phyloP scores from a whole-genome alignment of 2,329 filamentous ascomycete species.

The Gaeumannomyces tritici region DNA sequence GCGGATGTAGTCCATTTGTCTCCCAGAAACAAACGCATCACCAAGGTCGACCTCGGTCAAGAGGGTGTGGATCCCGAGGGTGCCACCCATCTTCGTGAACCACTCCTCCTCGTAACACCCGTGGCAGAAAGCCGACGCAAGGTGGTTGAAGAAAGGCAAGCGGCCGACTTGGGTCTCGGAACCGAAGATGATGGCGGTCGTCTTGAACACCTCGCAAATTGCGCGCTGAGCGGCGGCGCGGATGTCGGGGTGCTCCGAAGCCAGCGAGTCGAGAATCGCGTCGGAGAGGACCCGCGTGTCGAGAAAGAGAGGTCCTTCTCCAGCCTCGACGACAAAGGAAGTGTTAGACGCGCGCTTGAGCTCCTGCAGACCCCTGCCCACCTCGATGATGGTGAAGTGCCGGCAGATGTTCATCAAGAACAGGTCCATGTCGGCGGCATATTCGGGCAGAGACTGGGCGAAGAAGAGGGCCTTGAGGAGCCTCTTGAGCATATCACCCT shows the following conservation, averaged over 20 bases:
- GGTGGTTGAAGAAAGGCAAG: slow-evolving; percentile 74
- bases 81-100: slow-evolving; percentile 95
- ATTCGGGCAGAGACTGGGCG: slow-evolving; percentile 71
- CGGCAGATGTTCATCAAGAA: slow-evolving; percentile 76
- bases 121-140: slow-evolving; percentile 81
- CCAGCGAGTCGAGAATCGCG: slow-evolving; percentile 80
- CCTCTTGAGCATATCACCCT: slow-evolving; percentile 75
- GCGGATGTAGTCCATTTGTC: slow-evolving; percentile 79
- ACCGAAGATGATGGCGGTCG: slow-evolving; percentile 71
- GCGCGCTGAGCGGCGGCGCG: slow-evolving; percentile 74
- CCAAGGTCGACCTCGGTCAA: slow-evolving; percentile 78
- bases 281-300: slow-evolving; percentile 83
- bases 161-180: slow-evolving; percentile 60
- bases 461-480: slow-evolving; percentile 84
- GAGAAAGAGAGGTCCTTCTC: slow-evolving; percentile 79
- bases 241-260: slow-evolving; percentile 72
- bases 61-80: slow-evolving; percentile 79
- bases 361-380: slow-evolving; percentile 75
- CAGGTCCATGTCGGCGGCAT: slow-evolving; percentile 64
- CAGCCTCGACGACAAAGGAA: slow-evolving; percentile 74
- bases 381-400: slow-evolving; percentile 84
- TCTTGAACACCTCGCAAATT: slow-evolving; percentile 68
- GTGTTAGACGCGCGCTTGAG: slow-evolving; percentile 69
- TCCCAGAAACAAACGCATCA: slow-evolving; percentile 70
- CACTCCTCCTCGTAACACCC: slow-evolving; percentile 97